Evolutionary conservation across 805 yeast genomes (phyloP).

Genomic region (Wickerhamomyces strasburgensis): DNA sequence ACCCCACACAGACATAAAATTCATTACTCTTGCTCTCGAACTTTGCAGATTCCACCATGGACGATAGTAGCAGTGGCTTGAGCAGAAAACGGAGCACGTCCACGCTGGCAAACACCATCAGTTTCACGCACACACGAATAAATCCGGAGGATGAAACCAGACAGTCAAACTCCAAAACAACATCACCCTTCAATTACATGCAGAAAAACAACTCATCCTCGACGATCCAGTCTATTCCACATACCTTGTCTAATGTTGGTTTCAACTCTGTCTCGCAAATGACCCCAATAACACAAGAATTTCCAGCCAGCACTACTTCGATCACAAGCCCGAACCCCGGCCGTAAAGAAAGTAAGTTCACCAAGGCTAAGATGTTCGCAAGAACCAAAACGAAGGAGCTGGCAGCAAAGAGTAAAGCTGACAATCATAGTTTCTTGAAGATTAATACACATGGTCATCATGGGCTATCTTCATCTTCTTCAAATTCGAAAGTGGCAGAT

Average conservation of each 20-base stretch:
- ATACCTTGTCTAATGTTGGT: conserved; percentile 24
- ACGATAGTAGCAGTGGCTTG: neutral
- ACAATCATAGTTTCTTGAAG: conserved; percentile 20
- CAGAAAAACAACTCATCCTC: conserved; percentile 21
- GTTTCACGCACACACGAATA: conserved; percentile 22
- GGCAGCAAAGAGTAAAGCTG: conserved; percentile 12
- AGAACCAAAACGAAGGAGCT: conserved; percentile 24
- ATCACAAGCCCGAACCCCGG: conserved; percentile 15
- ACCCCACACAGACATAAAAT: no score
- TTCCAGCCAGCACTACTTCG: conserved; percentile 1
- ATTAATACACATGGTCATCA: conserved; percentile 15
- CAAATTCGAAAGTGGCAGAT: conserved; percentile 31
- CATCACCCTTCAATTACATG: conserved; percentile 10
- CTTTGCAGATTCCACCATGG: no score
- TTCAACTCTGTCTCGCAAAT: conserved; percentile 19
- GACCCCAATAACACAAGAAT: conserved; percentile 5
- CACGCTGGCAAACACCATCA: conserved; percentile 24
- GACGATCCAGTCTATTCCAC: conserved; percentile 21
- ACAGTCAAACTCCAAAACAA: neutral
- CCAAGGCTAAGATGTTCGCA: conserved; percentile 24
- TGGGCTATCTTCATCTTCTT: conserved; percentile 31
- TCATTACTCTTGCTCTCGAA: no score
- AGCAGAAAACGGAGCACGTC: conserved; percentile 23
- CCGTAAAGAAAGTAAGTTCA: conserved; percentile 19
- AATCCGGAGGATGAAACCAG: conserved; percentile 2